These are phyloP conservation scores for Pyrenopolyporus hunteri DNA, from an alignment of 495 filamentous ascomycete genomes.

Conservation along the genomic window DNA sequence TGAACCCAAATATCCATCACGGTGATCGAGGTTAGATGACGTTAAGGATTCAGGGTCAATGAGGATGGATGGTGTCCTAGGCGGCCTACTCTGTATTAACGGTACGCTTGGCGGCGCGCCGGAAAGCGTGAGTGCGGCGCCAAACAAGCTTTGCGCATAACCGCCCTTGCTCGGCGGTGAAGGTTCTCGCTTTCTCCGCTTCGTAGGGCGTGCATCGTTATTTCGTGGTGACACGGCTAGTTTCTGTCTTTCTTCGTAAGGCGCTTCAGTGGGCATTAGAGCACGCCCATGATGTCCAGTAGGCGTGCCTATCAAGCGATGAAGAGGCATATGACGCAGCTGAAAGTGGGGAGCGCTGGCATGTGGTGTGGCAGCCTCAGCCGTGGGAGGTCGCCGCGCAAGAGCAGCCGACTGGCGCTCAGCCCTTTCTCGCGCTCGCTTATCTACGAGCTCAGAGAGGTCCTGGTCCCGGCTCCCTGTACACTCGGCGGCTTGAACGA, in stretches of 20 bases:
- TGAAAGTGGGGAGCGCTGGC: constrained; percentile 38
- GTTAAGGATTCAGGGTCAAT: constrained; percentile 11
- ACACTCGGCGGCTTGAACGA: constrained; percentile 80
- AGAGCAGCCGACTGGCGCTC: constrained; percentile 47
- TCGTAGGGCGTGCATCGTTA: constrained; percentile 37
- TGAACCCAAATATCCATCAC: constrained; percentile 4
- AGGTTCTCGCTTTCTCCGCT: constrained; percentile 46
- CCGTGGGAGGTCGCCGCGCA: constrained; percentile 32
- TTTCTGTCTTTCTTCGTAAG: constrained; percentile 56
- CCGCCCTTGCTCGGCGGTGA: constrained; percentile 53
- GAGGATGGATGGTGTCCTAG: constrained; percentile 11
- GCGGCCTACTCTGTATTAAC: constrained; percentile 29
- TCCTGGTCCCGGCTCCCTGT: constrained; percentile 77
- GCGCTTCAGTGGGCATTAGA: constrained; percentile 51
- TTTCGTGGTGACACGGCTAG: constrained; percentile 17
- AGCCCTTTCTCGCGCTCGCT: constrained; percentile 60
- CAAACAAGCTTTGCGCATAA: constrained; percentile 60
- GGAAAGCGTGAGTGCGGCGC: constrained; percentile 53
- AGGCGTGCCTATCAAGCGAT: constrained; percentile 53
- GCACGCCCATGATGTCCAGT: constrained; percentile 59
- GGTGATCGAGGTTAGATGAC: constrained; percentile 10
- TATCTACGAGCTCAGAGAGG: constrained; percentile 72
- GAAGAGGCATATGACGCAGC: constrained; percentile 51
- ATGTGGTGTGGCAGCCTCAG: constrained; percentile 9
- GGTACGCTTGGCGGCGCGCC: constrained; percentile 47